Conservation (phyloP, 306 rosid species). For the Cicer chorassanicum region DNA sequence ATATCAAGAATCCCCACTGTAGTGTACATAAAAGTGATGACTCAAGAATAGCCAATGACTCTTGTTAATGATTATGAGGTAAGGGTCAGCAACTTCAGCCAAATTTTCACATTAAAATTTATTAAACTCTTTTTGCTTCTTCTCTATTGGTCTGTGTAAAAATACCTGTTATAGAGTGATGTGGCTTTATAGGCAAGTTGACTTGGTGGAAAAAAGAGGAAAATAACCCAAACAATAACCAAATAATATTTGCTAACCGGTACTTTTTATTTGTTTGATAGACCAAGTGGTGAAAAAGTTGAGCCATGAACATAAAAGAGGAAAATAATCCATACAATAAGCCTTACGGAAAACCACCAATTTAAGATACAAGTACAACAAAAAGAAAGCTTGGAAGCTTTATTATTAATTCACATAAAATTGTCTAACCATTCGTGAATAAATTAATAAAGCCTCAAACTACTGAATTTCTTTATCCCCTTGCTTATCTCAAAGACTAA, state of each 20-base stretch:
- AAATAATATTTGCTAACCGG: neutral
- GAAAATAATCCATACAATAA: neutral
- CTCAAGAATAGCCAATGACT: neutral
- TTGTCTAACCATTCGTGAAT: constrained; percentile 23
- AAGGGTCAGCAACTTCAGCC: neutral
- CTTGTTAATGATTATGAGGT: neutral
- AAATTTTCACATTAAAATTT: no score
- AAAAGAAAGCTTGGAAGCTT: constrained; percentile 7
- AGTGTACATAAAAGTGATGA: neutral
- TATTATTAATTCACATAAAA: constrained; percentile 7
- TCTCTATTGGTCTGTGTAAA: no score
- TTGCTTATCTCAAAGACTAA: constrained; percentile 12
- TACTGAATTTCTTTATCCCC: neutral
- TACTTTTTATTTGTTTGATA: neutral
- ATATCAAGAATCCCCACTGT: neutral
- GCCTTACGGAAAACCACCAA: neutral
- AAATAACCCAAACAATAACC: neutral
- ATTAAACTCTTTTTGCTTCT: no score
- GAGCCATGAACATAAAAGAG: neutral
- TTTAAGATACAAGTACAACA: neutral
- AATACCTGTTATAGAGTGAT: no score
- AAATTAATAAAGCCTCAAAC: constrained; percentile 37
- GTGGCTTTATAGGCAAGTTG: neutral
- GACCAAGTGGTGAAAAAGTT: neutral
- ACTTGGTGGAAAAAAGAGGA: neutral